A percentile compares a stretch with the other conserved stretches of the same genome.
These are phyloP conservation scores for Solanum hybrid DNA, from an alignment of 305 asterid genomes.

Conservation along the genomic window DNA sequence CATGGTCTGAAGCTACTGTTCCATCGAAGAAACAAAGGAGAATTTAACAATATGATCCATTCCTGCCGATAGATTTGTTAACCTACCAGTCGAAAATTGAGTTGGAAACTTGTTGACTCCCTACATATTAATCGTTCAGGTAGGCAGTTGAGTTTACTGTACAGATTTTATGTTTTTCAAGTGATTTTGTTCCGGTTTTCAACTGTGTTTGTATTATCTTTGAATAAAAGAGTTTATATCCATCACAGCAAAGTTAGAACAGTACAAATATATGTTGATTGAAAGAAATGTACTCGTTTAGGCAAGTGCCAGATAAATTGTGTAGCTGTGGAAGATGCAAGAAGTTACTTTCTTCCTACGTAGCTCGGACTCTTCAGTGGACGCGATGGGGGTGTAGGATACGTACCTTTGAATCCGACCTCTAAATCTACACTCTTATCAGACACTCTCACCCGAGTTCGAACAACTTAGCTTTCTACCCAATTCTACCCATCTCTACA, in stretches of 20 bases:
- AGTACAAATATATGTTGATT: background rate
- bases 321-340: background rate
- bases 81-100: background rate
- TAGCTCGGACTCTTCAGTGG: background rate
- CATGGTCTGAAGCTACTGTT: slow-evolving; percentile 32
- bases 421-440: background rate
- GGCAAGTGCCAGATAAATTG: background rate
- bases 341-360: background rate
- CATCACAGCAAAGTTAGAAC: background rate
- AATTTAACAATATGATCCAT: background rate
- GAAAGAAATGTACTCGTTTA: background rate
- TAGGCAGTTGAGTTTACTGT: background rate
- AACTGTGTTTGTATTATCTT: background rate
- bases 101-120: background rate
- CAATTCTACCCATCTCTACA: background rate
- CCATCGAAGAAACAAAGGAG: slow-evolving; percentile 12
- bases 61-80: background rate
- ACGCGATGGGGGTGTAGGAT: background rate
- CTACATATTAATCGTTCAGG: background rate
- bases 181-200: background rate
- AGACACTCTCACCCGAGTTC: too few species aligned
- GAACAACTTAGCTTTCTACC: background rate
- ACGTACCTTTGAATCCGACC: background rate
- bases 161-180: background rate
- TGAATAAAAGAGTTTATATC: background rate